Evolutionary conservation across 345 rosid genomes (phyloP), one percentile per base, ranked within the genome.

Genomic region (Syzygium aqueum): DNA sequence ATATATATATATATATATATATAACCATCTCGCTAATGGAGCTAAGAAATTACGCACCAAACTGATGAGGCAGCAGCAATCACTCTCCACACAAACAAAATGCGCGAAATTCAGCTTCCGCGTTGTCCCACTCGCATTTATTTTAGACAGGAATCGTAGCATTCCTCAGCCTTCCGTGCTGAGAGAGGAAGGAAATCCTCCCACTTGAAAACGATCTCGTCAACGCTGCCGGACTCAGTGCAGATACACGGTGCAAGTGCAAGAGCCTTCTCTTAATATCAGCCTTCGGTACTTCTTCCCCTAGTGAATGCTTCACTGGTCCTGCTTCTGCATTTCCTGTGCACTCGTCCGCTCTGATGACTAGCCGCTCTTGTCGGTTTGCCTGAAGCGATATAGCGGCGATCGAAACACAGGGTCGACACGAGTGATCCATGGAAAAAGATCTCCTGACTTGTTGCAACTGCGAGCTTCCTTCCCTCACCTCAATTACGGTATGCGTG

Each of bases 161-260:
- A 4, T 65, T 56, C 85, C 84, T 82, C 16, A 77, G 51, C 57
- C 88, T 86, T 11, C 92, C 94, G 86, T 91, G 95, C 67, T 91
- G 40, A 51, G 88, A 84, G 52, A 91, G 91, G 46, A 67, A 33
- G 56, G 90, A 89, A 85, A 94, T 90, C 88, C 92, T 92, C 73
- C 93, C 95, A 88, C 95, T 91, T 7, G 98, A 94, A 87, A 92
- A 90, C 27, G 98, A 93, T 90, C 96, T 93, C 91, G 92, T 95
- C 88, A 93, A 87, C 25, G 85, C 67, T 78, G 25, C 61, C 88
- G 43, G 91, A 52, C 57, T 23, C 88, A 27, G 84, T 86, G 21
- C 40, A 85, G 16, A 84, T 85, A 67, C 59, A 67, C 80, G 33
- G 25, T 67, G 13, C 80, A 67, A 87, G 51, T 92, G 88, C 86